A percentile compares a stretch with the other conserved stretches of the same genome.
Conservation (phyloP, 2,329 filamentous ascomycete genomes). For the Paracamarosporium sp. region DNA sequence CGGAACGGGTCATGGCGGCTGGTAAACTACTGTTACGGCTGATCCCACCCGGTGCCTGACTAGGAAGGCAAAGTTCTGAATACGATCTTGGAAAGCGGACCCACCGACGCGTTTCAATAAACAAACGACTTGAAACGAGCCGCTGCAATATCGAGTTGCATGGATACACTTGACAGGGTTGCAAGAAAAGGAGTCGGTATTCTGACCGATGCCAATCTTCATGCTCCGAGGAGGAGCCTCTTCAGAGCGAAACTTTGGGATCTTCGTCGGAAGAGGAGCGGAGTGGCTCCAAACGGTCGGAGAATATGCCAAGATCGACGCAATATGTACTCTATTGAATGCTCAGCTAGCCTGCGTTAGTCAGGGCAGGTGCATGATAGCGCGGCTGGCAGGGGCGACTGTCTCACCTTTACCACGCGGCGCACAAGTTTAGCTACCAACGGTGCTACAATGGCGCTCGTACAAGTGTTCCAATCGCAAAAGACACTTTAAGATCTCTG, state of each 20-base stretch:
- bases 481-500: too few species aligned
- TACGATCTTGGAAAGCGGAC: not conserved
- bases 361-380: not conserved
- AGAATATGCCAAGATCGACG: conserved; percentile 1
- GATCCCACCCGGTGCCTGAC: not conserved
- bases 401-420: not conserved
- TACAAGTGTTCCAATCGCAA: too few species aligned
- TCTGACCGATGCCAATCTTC: not conserved
- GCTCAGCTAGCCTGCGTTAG: conserved; percentile 3
- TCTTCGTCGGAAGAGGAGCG: not conserved
- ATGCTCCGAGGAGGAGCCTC: not conserved
- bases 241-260: not conserved
- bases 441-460: not conserved
- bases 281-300: not conserved
- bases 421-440: not conserved
- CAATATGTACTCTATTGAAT: conserved; percentile 2
- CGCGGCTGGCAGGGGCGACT: not conserved
- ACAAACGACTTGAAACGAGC: not conserved
- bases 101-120: conserved; percentile 1
- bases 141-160: not conserved
- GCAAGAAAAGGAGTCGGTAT: not conserved
- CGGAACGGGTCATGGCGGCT: not conserved
- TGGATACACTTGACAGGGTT: not conserved
- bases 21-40: conserved; percentile 5
- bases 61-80: conserved; percentile 1